Evolutionary conservation across 179 eudicot species (phyloP).

Genomic region (Camellia oleifera): DNA sequence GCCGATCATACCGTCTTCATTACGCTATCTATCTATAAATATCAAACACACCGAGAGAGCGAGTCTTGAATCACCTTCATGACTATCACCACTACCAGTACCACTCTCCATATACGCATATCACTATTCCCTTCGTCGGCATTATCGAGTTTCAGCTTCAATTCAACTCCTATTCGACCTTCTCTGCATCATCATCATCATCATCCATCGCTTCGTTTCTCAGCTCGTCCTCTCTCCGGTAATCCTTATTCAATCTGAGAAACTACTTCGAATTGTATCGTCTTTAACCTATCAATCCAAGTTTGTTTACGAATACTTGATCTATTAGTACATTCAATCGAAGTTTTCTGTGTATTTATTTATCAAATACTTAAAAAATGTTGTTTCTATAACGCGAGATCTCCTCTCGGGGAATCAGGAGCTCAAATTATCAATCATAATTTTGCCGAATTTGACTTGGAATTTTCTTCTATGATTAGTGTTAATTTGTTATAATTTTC

Average conservation of each 20-base stretch:
- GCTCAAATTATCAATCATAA: not conserved
- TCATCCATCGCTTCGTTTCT: not conserved
- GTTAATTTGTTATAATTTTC: too few species aligned
- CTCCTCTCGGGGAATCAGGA: not conserved
- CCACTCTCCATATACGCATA: too few species aligned
- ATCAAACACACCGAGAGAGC: too few species aligned
- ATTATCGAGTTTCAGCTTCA: not conserved
- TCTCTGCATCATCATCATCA: not conserved
- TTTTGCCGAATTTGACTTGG: not conserved
- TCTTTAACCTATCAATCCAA: not conserved
- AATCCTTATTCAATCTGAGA: not conserved
- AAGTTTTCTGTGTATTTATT: not conserved
- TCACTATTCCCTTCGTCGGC: not conserved
- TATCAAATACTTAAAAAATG: not conserved
- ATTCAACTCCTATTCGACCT: not conserved
- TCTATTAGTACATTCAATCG: not conserved
- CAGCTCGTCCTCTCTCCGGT: constrained; percentile 12
- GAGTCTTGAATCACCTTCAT: not conserved
- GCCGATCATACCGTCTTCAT: too few species aligned
- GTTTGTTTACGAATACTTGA: not conserved
- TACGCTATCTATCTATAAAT: too few species aligned
- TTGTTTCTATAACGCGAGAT: not conserved
- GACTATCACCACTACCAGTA: not conserved
- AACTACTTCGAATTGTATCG: not conserved
- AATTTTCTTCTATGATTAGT: too few species aligned